Evolutionary conservation across 352 stramenopile species (phyloP).

Genomic region (Plasmopara halstedii): DNA sequence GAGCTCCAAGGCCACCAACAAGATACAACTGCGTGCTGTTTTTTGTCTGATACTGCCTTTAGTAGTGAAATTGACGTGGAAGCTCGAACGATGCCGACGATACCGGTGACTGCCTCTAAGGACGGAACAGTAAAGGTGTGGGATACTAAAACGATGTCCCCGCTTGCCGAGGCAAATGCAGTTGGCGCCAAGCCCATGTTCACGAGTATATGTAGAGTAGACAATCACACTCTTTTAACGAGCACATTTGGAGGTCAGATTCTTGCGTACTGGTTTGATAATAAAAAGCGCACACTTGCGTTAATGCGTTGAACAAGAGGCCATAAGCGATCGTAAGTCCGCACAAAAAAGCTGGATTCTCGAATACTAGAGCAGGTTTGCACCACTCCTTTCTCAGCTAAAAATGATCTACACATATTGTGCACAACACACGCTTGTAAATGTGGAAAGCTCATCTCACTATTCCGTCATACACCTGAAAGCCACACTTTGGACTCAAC

Average conservation of each 20-base stretch:
- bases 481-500: no score
- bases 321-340: background rate
- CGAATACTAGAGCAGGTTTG: background rate
- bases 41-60: slow-evolving; percentile 22
- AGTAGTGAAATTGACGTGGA: slow-evolving; percentile 7
- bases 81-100: slow-evolving; percentile 9
- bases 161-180: slow-evolving; percentile 42
- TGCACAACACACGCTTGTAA: no score
- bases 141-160: slow-evolving; percentile 24
- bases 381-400: no score
- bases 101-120: slow-evolving; percentile 65
- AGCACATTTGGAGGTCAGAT: slow-evolving; percentile 50
- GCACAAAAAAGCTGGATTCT: background rate
- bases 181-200: slow-evolving; percentile 45
- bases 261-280: slow-evolving; percentile 34
- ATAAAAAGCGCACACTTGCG: slow-evolving; percentile 16
- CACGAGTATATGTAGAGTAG: slow-evolving; percentile 41
- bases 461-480: no score
- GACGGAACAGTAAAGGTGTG: slow-evolving; percentile 73
- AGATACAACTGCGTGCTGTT: slow-evolving; percentile 68
- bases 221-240: slow-evolving; percentile 31
- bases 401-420: no score
- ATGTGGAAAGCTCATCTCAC: no score
- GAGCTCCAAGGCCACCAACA: slow-evolving; percentile 66
- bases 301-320: slow-evolving; percentile 1